Conservation (phyloP, 352 stramenopile species). For the Phytophthora cactorum region DNA sequence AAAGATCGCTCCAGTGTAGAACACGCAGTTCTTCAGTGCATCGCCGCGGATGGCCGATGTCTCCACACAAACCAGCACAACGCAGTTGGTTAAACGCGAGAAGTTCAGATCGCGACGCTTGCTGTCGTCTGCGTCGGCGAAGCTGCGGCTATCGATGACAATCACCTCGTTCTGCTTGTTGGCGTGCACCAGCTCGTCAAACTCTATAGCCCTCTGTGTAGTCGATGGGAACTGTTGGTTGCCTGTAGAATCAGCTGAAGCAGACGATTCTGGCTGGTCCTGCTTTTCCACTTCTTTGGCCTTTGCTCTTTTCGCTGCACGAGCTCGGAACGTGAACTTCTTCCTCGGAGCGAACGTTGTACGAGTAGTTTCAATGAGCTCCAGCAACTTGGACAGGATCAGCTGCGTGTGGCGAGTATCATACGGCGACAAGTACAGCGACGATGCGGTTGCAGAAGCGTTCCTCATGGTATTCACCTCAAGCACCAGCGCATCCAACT, state of each 20-base stretch:
- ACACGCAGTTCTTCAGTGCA: slow-evolving; percentile 66
- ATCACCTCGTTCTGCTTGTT: slow-evolving; percentile 70
- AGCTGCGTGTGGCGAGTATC: slow-evolving; percentile 84
- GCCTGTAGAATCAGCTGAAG: not conserved
- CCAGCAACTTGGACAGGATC: slow-evolving; percentile 63
- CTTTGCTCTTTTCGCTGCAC: slow-evolving; percentile 33
- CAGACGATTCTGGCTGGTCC: slow-evolving; percentile 24
- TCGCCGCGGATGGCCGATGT: slow-evolving; percentile 81
- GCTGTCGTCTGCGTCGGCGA: slow-evolving; percentile 29
- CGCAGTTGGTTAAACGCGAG: slow-evolving; percentile 71
- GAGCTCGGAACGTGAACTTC: slow-evolving; percentile 83
- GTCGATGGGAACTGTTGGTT: slow-evolving; percentile 16
- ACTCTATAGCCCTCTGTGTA: slow-evolving; percentile 22
- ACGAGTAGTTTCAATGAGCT: slow-evolving; percentile 73
- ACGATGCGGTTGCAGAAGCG: slow-evolving; percentile 62
- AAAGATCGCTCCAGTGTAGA: slow-evolving; percentile 83
- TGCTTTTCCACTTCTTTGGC: slow-evolving; percentile 20
- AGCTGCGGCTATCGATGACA: slow-evolving; percentile 67
- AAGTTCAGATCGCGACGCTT: slow-evolving; percentile 80
- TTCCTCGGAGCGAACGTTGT: slow-evolving; percentile 78
- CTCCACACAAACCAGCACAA: slow-evolving; percentile 67
- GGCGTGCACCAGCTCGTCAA: slow-evolving; percentile 68
- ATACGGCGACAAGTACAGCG: slow-evolving; percentile 86
- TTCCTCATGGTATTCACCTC: slow-evolving; percentile 64
- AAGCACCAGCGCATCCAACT: slow-evolving; percentile 60